phyloP scores from a whole-genome alignment of 2,329 filamentous ascomycete species.

The Cladosporium sp. region DNA sequence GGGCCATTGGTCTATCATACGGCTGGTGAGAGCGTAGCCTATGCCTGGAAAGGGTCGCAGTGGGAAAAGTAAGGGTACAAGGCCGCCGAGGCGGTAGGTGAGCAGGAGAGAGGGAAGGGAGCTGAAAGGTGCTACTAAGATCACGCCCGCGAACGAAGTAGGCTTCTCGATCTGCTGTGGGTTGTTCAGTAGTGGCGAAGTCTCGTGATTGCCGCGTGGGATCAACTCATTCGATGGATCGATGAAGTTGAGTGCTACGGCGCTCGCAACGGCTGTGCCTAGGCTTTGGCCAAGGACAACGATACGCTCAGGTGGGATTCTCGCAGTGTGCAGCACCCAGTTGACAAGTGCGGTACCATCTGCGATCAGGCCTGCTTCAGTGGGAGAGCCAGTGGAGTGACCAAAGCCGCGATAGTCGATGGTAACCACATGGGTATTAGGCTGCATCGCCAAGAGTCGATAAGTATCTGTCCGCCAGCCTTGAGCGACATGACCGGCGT shows the following conservation, averaged over 20 bases:
- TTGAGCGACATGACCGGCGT: constrained; percentile 82
- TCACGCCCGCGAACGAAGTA: constrained; percentile 70
- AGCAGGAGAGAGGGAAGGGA: constrained; percentile 68
- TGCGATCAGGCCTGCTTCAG: constrained; percentile 73
- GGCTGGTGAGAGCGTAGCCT: constrained; percentile 55
- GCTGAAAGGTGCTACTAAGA: constrained; percentile 77
- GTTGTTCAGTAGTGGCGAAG: constrained; percentile 8
- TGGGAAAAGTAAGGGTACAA: constrained; percentile 75
- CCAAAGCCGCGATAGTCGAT: constrained; percentile 92
- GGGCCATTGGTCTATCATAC: constrained; percentile 77
- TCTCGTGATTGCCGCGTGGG: constrained; percentile 9
- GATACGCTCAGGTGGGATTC: constrained; percentile 66
- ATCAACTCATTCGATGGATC: constrained; percentile 18
- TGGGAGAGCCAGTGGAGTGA: constrained; percentile 71
- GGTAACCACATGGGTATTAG: constrained; percentile 74
- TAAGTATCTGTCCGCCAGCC: constrained; percentile 72
- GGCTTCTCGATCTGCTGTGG: constrained; percentile 5
- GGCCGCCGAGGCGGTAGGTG: constrained; percentile 73
- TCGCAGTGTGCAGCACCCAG: constrained; percentile 63
- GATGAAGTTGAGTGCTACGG: constrained; percentile 66
- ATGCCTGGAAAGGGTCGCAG: constrained; percentile 64
- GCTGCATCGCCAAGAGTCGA: constrained; percentile 68
- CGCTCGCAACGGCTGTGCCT: constrained; percentile 78
- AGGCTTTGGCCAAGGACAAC: constrained; percentile 82
- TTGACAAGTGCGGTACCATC: constrained; percentile 72